Evolutionary conservation across 768 basidiomycete species (phyloP).

Genomic region (Kwoniella dendrophila): DNA sequence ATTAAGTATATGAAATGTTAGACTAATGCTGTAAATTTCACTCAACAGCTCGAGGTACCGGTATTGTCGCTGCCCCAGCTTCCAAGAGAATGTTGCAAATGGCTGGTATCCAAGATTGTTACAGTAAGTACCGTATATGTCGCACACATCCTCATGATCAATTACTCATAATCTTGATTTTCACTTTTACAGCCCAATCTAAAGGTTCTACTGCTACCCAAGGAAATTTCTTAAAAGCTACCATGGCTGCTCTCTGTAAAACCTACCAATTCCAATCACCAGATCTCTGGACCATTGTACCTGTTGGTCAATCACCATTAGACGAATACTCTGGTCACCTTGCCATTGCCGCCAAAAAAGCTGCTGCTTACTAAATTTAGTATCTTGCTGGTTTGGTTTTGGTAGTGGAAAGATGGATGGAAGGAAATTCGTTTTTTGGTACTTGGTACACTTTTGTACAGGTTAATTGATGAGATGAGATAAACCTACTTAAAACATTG

Average conservation of each 20-base stretch:
- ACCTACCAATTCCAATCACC: slow-evolving; percentile 98
- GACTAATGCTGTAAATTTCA: not conserved
- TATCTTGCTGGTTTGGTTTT: not conserved
- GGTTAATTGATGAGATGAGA: slow-evolving; percentile 13
- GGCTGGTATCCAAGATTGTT: slow-evolving; percentile 95
- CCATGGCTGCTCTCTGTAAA: slow-evolving; percentile 91
- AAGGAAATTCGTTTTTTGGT: not conserved
- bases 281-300: slow-evolving; percentile 95
- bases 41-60: slow-evolving; percentile 78
- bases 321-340: slow-evolving; percentile 95
- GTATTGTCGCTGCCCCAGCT: slow-evolving; percentile 98
- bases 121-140: slow-evolving; percentile 60
- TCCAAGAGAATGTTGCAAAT: slow-evolving; percentile 95
- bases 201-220: slow-evolving; percentile 95
- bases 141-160: not conserved
- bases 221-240: slow-evolving; percentile 81
- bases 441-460: too few relatives aligned
- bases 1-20: not conserved
- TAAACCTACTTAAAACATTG: slow-evolving; percentile 2
- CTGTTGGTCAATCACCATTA: slow-evolving; percentile 61
- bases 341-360: slow-evolving; percentile 76
- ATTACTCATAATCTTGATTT: slow-evolving; percentile 1
- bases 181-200: slow-evolving; percentile 64
- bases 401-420: not conserved
- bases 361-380: slow-evolving; percentile 43